Evolutionary conservation across 2,329 filamentous ascomycete genomes (phyloP).

Genomic region (Hirsutella minnesotensis): DNA sequence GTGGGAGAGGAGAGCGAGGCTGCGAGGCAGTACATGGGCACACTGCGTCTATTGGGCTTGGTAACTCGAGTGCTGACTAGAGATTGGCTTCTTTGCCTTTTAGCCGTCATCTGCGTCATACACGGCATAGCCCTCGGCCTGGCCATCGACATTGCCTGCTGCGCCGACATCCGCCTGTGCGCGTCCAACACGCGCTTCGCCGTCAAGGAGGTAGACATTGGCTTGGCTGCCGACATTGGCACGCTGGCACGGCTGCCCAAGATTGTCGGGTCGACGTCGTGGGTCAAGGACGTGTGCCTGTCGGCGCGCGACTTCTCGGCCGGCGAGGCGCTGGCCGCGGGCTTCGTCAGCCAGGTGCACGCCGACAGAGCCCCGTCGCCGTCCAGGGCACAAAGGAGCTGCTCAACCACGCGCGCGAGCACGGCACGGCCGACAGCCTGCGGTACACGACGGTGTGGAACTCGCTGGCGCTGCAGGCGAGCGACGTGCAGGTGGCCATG

Average conservation of each 20-base stretch:
- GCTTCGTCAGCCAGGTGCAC: slow-evolving; percentile 56
- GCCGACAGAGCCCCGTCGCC: slow-evolving; percentile 67
- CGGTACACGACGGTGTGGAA: slow-evolving; percentile 87
- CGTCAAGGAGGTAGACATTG: slow-evolving; percentile 76
- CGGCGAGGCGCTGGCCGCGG: slow-evolving; percentile 56
- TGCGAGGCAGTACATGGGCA: no score
- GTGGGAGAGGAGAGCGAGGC: no score
- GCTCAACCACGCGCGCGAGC: slow-evolving; percentile 70
- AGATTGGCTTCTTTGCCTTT: no score
- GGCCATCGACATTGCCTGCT: slow-evolving; percentile 61
- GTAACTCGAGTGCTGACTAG: no score
- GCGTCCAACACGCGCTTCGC: slow-evolving; percentile 48
- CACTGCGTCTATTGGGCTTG: no score
- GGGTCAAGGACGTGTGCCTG: slow-evolving; percentile 70
- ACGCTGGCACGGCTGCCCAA: slow-evolving; percentile 64
- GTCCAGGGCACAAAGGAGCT: slow-evolving; percentile 82
- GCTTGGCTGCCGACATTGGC: slow-evolving; percentile 68
- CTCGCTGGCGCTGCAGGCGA: slow-evolving; percentile 65
- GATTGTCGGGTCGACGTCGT: slow-evolving; percentile 56
- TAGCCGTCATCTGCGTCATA: slow-evolving; percentile 69
- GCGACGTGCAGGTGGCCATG: slow-evolving; percentile 64
- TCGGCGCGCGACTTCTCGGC: slow-evolving; percentile 58
- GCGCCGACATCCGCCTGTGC: slow-evolving; percentile 59
- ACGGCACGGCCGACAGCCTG: slow-evolving; percentile 64
- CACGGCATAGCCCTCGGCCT: slow-evolving; percentile 71